Evolutionary conservation across 2,329 filamentous ascomycete genomes (phyloP).

Genomic region (Pseudogymnoascus sp.): DNA sequence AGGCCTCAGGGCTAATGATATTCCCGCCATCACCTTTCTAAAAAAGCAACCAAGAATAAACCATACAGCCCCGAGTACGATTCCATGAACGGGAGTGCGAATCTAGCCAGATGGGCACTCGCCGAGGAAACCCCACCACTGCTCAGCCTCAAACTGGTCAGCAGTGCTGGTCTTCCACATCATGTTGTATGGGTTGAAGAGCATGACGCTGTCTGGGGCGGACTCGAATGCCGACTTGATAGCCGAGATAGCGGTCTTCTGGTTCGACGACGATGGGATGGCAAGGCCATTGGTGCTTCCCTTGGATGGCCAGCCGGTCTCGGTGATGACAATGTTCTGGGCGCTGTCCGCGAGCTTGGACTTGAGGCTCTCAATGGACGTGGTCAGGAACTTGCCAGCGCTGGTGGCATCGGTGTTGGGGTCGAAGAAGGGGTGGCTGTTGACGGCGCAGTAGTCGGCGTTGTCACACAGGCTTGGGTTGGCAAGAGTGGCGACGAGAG

Average conservation of each 20-base stretch:
- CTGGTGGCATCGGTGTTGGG: slow-evolving; percentile 48
- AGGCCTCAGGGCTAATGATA: neutral
- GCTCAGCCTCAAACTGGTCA: slow-evolving; percentile 62
- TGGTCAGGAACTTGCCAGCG: slow-evolving; percentile 60
- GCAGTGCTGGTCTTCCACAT: slow-evolving; percentile 63
- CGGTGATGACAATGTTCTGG: slow-evolving; percentile 67
- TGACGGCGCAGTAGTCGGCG: slow-evolving; percentile 74
- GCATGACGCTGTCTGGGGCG: slow-evolving; percentile 48
- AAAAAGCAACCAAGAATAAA: neutral
- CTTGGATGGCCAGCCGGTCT: slow-evolving; percentile 75
- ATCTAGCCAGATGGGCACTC: slow-evolving; percentile 23
- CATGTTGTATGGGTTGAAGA: slow-evolving; percentile 77
- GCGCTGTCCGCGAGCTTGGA: slow-evolving; percentile 34
- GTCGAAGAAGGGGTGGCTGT: slow-evolving; percentile 82
- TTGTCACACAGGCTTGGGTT: slow-evolving; percentile 63
- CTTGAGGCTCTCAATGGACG: slow-evolving; percentile 43
- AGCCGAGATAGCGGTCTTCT: slow-evolving; percentile 56
- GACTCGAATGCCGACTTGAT: slow-evolving; percentile 53
- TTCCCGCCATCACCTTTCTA: neutral
- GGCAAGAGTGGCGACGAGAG: slow-evolving; percentile 58
- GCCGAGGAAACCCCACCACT: slow-evolving; percentile 64
- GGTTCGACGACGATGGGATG: slow-evolving; percentile 61
- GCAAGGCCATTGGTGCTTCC: slow-evolving; percentile 60
- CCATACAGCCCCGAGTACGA: neutral
- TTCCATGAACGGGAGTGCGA: neutral